Evolutionary conservation across 2,329 filamentous ascomycete species (phyloP).

Genomic region (Dactylellina cionopaga): DNA sequence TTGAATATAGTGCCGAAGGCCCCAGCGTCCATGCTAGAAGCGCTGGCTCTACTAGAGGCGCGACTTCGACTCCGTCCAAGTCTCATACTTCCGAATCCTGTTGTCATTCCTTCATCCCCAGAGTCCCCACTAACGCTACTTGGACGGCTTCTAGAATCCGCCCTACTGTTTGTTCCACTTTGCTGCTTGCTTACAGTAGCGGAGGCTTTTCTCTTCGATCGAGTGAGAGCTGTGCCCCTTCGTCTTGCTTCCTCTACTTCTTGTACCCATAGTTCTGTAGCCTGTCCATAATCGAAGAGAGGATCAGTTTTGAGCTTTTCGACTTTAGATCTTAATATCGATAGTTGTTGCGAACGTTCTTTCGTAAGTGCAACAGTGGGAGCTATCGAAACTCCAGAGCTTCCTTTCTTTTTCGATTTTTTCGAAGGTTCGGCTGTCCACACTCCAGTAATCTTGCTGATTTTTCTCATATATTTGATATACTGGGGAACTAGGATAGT

Average conservation of each 20-base stretch:
- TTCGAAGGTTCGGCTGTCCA: constrained; percentile 57
- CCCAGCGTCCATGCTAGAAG: constrained; percentile 45
- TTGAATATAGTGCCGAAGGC: constrained; percentile 41
- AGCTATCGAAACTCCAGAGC: constrained; percentile 21
- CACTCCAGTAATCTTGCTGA: constrained; percentile 66
- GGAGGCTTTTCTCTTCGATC: constrained; percentile 17
- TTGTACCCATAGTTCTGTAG: constrained; percentile 64
- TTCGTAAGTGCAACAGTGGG: constrained; percentile 34
- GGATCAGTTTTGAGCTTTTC: constrained; percentile 60
- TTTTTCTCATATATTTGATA: constrained; percentile 75
- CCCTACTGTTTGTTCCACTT: constrained; percentile 9
- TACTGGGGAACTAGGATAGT: constrained; percentile 71
- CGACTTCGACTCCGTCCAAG: constrained; percentile 39
- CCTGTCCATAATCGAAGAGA: constrained; percentile 64
- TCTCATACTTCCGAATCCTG: constrained; percentile 20
- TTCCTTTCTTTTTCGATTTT: constrained; percentile 59
- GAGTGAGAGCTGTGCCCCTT: background rate
- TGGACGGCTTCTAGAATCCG: constrained; percentile 24
- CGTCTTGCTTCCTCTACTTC: constrained; percentile 55
- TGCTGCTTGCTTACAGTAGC: constrained; percentile 12
- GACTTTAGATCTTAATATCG: constrained; percentile 52
- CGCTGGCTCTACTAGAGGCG: constrained; percentile 43
- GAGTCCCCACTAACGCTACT: constrained; percentile 36
- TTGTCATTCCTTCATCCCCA: constrained; percentile 24
- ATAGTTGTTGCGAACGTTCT: constrained; percentile 50